These are phyloP conservation scores for Pseudoscleropodium purum DNA, from an alignment of 225 moss, liverwort and hornwort genomes.

Conservation along the genomic window DNA sequence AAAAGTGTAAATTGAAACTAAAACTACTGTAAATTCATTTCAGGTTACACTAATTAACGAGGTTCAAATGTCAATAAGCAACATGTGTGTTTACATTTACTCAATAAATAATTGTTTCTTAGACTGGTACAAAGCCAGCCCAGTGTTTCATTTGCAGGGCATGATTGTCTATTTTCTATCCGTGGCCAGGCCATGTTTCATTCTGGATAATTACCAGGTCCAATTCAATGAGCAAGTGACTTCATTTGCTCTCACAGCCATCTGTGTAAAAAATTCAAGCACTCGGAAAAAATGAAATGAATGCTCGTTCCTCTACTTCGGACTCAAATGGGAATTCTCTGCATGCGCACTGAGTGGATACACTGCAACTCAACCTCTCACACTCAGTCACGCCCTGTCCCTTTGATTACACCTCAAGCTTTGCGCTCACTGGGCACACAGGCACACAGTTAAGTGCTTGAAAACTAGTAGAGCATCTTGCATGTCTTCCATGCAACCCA, in stretches of 20 bases:
- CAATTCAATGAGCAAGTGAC: neutral
- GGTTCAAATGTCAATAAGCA: neutral
- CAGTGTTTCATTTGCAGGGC: neutral
- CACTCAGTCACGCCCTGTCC: neutral
- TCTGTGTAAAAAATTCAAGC: neutral
- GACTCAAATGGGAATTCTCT: neutral
- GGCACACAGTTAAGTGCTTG: neutral
- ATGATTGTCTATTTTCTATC: neutral
- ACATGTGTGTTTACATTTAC: neutral
- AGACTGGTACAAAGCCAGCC: neutral
- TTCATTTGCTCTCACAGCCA: neutral
- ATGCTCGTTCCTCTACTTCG: neutral
- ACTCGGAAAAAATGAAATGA: neutral
- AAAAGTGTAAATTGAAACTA: neutral
- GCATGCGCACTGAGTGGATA: too few species aligned
- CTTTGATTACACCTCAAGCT: too few species aligned
- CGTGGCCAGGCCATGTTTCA: neutral
- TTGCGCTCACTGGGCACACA: too few species aligned
- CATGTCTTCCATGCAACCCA: neutral
- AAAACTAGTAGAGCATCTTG: neutral
- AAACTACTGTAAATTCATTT: too few species aligned
- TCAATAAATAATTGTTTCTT: too few species aligned
- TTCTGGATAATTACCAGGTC: neutral
- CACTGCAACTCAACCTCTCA: neutral
- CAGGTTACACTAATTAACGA: neutral